Percentiles rank a stretch among this genome's conserved stretches.
These are phyloP conservation scores for Neoboletus subvelutipes DNA, from an alignment of 768 basidiomycete species.

Conservation along the genomic window DNA sequence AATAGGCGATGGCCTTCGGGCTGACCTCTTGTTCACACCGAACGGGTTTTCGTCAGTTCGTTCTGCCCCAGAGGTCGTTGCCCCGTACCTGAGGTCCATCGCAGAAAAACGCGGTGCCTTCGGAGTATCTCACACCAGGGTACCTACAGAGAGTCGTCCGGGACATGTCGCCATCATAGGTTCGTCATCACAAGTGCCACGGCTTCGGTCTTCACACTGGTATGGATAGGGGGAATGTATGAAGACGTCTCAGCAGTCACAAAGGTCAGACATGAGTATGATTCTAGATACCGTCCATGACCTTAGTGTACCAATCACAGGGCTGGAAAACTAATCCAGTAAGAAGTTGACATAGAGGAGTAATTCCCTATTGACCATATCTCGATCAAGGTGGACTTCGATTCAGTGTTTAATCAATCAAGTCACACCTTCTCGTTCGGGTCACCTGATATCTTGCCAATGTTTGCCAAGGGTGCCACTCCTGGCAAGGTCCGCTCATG, in stretches of 20 bases:
- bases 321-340: conserved; percentile 89
- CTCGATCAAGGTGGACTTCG: conserved; percentile 61
- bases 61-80: conserved; percentile 57
- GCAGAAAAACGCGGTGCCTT: conserved; percentile 68
- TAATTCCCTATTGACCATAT: background rate
- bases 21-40: conserved; percentile 70
- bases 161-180: conserved; percentile 90
- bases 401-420: conserved; percentile 86
- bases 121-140: conserved; percentile 82
- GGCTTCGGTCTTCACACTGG: conserved; percentile 3
- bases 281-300: conserved; percentile 5
- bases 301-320: conserved; percentile 33
- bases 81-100: conserved; percentile 73
- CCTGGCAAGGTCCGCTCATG: conserved; percentile 71
- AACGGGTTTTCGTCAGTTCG: conserved; percentile 56
- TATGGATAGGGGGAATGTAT: conserved; percentile 78
- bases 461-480: conserved; percentile 77
- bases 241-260: conserved; percentile 88
- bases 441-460: conserved; percentile 85
- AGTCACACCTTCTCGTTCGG: conserved; percentile 79
- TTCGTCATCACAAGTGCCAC: conserved; percentile 23
- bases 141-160: conserved; percentile 85
- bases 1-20: conserved; percentile 78
- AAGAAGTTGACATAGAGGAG: background rate
- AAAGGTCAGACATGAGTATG: conserved; percentile 47